phyloP scores from a whole-genome alignment of 139 green algal species.

The Nannochloris sp. region DNA sequence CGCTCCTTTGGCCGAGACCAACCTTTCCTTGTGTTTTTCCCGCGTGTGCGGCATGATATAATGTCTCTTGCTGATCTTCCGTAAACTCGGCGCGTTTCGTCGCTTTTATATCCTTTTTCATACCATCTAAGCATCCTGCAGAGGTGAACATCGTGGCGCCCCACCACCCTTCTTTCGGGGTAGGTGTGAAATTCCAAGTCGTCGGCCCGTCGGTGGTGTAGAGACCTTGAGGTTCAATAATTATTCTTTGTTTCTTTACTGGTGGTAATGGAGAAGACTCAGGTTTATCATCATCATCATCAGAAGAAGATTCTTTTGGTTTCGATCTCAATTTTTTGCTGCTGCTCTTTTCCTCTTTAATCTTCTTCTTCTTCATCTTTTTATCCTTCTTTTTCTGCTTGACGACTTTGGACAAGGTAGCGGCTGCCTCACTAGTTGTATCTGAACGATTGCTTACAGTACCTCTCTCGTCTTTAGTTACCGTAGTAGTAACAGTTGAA shows the following conservation, averaged over 20 bases:
- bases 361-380: constrained; percentile 8
- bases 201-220: not conserved
- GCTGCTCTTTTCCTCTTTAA: not conserved
- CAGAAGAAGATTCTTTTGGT: too few relatives aligned
- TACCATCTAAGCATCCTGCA: constrained; percentile 46
- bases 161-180: constrained; percentile 62
- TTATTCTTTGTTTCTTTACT: constrained; percentile 25
- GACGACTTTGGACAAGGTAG: constrained; percentile 1
- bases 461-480: too few relatives aligned
- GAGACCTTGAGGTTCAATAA: constrained; percentile 27
- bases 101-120: constrained; percentile 30
- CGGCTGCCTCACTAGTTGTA: constrained; percentile 22
- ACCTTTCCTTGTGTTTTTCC: constrained; percentile 35
- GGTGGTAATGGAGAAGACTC: not conserved
- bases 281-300: not conserved
- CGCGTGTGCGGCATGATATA: constrained; percentile 39
- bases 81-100: constrained; percentile 38
- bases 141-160: constrained; percentile 55
- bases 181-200: constrained; percentile 4
- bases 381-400: not conserved
- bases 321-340: not conserved
- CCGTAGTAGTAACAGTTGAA: too few relatives aligned
- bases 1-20: constrained; percentile 31
- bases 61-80: constrained; percentile 45
- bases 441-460: constrained; percentile 10